A percentile compares a stretch with the other conserved stretches of the same genome.
phyloP scores from a whole-genome alignment of 371 early-diverging fungal genomes.

The Actinomortierella ambigua region DNA sequence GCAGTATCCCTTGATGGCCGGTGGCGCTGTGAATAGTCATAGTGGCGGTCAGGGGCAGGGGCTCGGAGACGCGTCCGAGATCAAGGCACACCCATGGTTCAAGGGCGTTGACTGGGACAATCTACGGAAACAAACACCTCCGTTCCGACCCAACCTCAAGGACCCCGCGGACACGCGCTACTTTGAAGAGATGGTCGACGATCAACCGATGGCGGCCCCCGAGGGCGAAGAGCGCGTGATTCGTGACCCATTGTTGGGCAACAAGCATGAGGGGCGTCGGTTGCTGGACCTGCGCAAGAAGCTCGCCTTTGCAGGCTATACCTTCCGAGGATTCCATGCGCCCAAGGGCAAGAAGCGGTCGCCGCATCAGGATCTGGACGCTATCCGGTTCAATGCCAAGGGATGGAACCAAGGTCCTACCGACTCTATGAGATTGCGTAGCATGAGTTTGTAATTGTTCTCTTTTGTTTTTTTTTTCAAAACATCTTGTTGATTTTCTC shows the following conservation, averaged over 20 bases:
- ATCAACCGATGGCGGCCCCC: constrained; percentile 50
- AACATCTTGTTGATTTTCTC: no score
- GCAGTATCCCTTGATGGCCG: constrained; percentile 10
- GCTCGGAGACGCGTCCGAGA: constrained; percentile 50
- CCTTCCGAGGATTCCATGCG: constrained; percentile 54
- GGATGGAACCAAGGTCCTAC: constrained; percentile 43
- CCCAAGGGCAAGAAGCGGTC: constrained; percentile 42
- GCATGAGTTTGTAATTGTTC: constrained; percentile 37
- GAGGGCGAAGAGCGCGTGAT: constrained; percentile 48
- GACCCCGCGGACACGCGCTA: constrained; percentile 57
- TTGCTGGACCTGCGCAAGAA: constrained; percentile 61
- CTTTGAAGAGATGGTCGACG: constrained; percentile 67
- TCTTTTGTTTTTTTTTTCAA: no score
- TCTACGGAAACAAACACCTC: constrained; percentile 68
- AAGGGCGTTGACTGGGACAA: constrained; percentile 73
- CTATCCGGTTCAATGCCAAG: constrained; percentile 27
- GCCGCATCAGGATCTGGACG: constrained; percentile 15
- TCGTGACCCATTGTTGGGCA: constrained; percentile 35
- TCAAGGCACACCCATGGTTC: constrained; percentile 82
- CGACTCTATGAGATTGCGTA: constrained; percentile 42
- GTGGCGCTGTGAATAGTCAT: no score
- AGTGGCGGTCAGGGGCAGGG: no score
- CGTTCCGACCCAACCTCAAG: constrained; percentile 61
- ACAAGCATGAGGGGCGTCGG: constrained; percentile 49
- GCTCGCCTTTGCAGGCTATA: constrained; percentile 68